Conservation (phyloP, 352 stramenopile species). For the Globisporangium alternatum region DNA sequence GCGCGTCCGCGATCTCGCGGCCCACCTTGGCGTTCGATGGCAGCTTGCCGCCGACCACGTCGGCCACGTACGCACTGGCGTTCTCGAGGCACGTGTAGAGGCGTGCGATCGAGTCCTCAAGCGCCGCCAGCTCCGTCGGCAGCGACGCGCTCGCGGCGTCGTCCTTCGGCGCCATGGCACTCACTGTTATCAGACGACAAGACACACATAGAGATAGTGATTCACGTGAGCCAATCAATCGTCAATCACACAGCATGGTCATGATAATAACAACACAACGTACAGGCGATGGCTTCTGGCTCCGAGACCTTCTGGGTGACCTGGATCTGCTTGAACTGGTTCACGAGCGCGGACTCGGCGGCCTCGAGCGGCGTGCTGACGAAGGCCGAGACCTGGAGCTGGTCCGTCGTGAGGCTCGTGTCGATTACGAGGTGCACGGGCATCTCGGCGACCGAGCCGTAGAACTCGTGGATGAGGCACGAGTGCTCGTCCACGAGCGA, state of each 20-base stretch:
- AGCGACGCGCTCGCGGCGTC: slow-evolving; percentile 33
- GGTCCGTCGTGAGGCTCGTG: slow-evolving; percentile 77
- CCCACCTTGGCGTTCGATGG: slow-evolving; percentile 88
- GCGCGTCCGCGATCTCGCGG: slow-evolving; percentile 91
- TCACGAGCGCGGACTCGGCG: slow-evolving; percentile 88
- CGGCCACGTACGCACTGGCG: slow-evolving; percentile 87
- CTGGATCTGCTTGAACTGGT: slow-evolving; percentile 93
- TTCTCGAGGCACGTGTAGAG: slow-evolving; percentile 91
- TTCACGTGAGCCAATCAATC: neutral
- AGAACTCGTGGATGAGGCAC: slow-evolving; percentile 98
- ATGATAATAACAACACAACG: slow-evolving; percentile 19
- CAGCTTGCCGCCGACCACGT: slow-evolving; percentile 83
- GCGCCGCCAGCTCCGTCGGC: slow-evolving; percentile 74
- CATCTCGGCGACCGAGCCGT: slow-evolving; percentile 91
- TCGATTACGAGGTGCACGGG: slow-evolving; percentile 96
- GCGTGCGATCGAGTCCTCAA: slow-evolving; percentile 82
- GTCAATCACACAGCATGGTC: neutral
- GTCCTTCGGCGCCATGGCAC: slow-evolving; percentile 63
- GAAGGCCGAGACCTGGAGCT: slow-evolving; percentile 91
- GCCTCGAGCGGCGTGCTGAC: slow-evolving; percentile 88
- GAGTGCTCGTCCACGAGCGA: slow-evolving; percentile 92
- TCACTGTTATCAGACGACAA: slow-evolving; percentile 36
- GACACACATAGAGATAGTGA: slow-evolving; percentile 1
- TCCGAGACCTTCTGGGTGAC: slow-evolving; percentile 91
- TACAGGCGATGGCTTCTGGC: slow-evolving; percentile 92